Base-by-base conservation (phyloP, 1,284 basidiomycete species). In the Bjerkandera adusta region DNA sequence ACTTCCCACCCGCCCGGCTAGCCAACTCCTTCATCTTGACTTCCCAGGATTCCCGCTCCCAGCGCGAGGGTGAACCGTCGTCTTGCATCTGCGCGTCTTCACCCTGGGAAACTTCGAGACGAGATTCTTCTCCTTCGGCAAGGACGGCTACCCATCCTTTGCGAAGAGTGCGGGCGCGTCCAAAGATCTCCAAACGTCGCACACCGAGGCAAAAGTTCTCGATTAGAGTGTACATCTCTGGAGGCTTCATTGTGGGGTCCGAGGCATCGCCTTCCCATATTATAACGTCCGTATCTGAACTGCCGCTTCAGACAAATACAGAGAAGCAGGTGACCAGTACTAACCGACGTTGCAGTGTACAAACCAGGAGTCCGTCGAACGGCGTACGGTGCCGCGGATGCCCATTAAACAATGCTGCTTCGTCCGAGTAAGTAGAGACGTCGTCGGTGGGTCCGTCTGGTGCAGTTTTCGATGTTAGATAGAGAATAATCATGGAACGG, bases 361-460 rank as follows among this genome's bases (percentile, higher is more conserved):
- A 64, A 98, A 96, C 83, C 91, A 89, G 48, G 83, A 85, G 64
- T 99, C 96, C 1, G 89, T 93, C 16, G 91, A 94, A 21, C 96
- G 77, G 13, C 95, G 82, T 2, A 99, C 96, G 1, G 96, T 99
- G 1, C 96, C 96, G 27, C 92, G 83, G 56, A 99, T 99, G n/a
- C 97, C 97, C 81, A 99, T 97, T 36, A 98, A 71, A 68, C 95
- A 98, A 62, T 99, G 96, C 60, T 97, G 91, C 62, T 96, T 94
- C 42, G 93, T 94, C 29, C 90, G 78, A 6, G 88, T 91, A 39
- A 97, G 75, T 22, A 97, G 67, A 3, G 88, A 89, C 1, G 85
- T 89, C 5, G 89, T 90, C 1, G 89, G 89, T 1, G 85, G 79
- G 62, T 91, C 89, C 33, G 84, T 88, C 84, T 89, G 47, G 26